Percentiles rank a stretch among this genome's conserved stretches.
These are phyloP conservation scores for Gaertneriomyces sp. DNA, from an alignment of 192 early-diverging fungal species.

Conservation along the genomic window DNA sequence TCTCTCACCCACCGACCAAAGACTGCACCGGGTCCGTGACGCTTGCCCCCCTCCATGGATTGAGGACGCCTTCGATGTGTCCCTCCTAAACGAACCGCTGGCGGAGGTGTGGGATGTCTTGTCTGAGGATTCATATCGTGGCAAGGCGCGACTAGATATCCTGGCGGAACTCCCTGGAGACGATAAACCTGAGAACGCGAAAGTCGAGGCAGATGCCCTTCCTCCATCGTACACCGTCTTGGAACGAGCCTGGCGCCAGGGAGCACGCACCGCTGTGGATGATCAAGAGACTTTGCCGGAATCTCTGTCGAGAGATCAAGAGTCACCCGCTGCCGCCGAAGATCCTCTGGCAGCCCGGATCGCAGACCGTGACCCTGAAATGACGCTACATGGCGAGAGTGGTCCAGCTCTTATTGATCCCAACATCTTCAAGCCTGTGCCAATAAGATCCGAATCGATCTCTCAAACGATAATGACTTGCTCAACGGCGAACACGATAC, in stretches of 20 bases:
- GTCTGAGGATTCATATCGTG: not conserved
- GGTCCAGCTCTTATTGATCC: not conserved
- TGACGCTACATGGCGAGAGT: not conserved
- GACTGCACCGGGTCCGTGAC: not conserved
- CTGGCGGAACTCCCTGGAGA: not conserved
- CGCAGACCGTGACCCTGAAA: not conserved
- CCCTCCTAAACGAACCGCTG: not conserved
- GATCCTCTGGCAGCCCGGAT: not conserved
- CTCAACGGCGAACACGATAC: too few species aligned
- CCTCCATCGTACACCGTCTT: constrained; percentile 1
- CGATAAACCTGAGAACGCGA: not conserved
- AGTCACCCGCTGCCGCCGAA: not conserved
- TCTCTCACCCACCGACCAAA: not conserved
- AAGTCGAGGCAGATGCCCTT: not conserved
- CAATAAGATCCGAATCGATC: not conserved
- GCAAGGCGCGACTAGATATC: constrained; percentile 4
- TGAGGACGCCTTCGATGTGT: not conserved
- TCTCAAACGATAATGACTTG: too few species aligned
- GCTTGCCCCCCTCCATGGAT: not conserved
- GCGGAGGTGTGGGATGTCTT: constrained; percentile 1
- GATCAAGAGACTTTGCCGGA: not conserved
- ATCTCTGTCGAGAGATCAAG: not conserved
- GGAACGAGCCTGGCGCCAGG: not conserved
- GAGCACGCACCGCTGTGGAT: not conserved
- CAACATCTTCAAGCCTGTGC: not conserved